phyloP scores from a whole-genome alignment of 352 stramenopile species.

The Pilasporangium apinafurcum region DNA sequence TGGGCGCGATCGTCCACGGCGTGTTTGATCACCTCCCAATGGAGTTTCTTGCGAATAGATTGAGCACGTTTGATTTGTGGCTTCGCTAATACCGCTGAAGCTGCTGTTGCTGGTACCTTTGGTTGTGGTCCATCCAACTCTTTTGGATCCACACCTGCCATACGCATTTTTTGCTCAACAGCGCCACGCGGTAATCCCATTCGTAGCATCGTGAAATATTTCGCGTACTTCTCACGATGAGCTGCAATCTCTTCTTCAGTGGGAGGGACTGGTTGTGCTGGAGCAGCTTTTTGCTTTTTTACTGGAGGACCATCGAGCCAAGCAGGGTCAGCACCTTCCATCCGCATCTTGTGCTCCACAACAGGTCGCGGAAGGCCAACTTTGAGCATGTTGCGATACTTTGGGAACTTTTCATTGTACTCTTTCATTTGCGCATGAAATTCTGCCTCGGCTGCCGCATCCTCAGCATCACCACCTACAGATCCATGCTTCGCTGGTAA shows the following conservation, averaged over 20 bases:
- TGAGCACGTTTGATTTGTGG: constrained; percentile 49
- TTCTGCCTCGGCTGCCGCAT: constrained; percentile 32
- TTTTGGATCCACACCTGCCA: constrained; percentile 58
- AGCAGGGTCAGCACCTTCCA: constrained; percentile 55
- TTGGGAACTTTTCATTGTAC: constrained; percentile 63
- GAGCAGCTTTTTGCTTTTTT: constrained; percentile 14
- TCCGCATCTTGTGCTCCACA: constrained; percentile 83
- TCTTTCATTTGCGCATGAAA: constrained; percentile 47
- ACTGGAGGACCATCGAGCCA: constrained; percentile 63
- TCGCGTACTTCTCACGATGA: constrained; percentile 67
- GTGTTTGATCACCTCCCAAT: constrained; percentile 71
- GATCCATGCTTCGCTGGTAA: constrained; percentile 9
- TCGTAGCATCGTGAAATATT: constrained; percentile 84
- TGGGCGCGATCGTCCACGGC: constrained; percentile 12
- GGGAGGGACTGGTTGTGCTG: constrained; percentile 9
- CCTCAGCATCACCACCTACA: constrained; percentile 7
- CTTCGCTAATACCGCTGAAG: neutral
- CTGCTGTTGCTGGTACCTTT: constrained; percentile 2
- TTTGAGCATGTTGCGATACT: constrained; percentile 79
- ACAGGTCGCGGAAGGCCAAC: constrained; percentile 54
- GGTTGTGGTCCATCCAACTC: constrained; percentile 58
- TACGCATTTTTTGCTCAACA: constrained; percentile 85
- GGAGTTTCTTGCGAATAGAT: constrained; percentile 83
- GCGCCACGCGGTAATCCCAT: constrained; percentile 63
- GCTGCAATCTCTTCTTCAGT: constrained; percentile 45